Conservation (phyloP, 495 filamentous ascomycete genomes). For the Evernia prunastri region DNA sequence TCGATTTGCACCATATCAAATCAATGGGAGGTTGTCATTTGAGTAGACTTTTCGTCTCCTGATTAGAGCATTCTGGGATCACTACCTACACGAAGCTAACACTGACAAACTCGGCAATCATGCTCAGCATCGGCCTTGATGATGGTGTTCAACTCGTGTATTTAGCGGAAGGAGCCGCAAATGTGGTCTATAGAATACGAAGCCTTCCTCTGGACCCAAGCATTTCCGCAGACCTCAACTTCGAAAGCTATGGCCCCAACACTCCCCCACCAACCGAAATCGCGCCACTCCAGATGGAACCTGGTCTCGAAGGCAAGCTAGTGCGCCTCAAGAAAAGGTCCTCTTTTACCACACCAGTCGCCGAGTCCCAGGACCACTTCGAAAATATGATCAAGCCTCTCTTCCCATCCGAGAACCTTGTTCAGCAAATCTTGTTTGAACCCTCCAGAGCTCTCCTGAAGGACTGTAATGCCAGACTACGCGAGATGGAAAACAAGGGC, state of each 20-base stretch:
- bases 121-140: conserved; percentile 10
- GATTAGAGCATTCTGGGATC: background rate
- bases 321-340: conserved; percentile 62
- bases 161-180: conserved; percentile 64
- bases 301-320: conserved; percentile 41
- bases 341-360: conserved; percentile 47
- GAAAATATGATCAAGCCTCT: conserved; percentile 50
- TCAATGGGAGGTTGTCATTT: background rate
- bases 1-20: background rate
- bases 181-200: conserved; percentile 59
- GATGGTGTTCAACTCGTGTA: conserved; percentile 37
- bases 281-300: conserved; percentile 20
- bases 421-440: conserved; percentile 53
- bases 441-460: conserved; percentile 42
- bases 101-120: background rate
- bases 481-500: conserved; percentile 30
- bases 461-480: conserved; percentile 48
- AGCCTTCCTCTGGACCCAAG: conserved; percentile 26
- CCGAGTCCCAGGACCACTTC: conserved; percentile 52
- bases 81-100: background rate
- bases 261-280: conserved; percentile 29
- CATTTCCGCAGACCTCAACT: conserved; percentile 14
- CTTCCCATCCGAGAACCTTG: conserved; percentile 51
- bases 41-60: background rate
- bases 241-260: conserved; percentile 21